Percentiles rank a stretch among this genome's conserved stretches.
These are phyloP conservation scores for Moesziomyces aphidis DNA, from an alignment of 1,284 basidiomycete species.

Conservation along the genomic window DNA sequence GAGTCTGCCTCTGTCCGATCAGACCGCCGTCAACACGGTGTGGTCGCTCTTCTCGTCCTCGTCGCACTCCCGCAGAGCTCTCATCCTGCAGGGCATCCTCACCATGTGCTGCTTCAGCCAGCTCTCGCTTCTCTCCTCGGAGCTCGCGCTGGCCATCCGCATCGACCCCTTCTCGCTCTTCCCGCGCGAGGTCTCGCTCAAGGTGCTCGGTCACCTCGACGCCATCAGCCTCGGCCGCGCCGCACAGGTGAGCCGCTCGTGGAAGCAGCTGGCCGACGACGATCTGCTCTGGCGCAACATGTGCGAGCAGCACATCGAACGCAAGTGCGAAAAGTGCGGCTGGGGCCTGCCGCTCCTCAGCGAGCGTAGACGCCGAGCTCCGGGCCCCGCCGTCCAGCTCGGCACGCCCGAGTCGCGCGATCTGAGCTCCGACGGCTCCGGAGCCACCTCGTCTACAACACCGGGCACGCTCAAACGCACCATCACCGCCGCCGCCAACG, in stretches of 20 bases:
- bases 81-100: slow-evolving; percentile 95
- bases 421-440: slow-evolving; percentile 58
- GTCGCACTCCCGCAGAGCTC: slow-evolving; percentile 85
- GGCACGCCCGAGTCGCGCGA: slow-evolving; percentile 52
- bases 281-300: slow-evolving; percentile 95
- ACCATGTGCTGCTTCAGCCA: slow-evolving; percentile 99
- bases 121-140: slow-evolving; percentile 94
- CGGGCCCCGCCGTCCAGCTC: slow-evolving; percentile 46
- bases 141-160: slow-evolving; percentile 89
- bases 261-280: slow-evolving; percentile 93
- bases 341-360: slow-evolving; percentile 91
- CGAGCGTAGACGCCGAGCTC: slow-evolving; percentile 75
- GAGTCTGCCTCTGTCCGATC: slow-evolving; percentile 86
- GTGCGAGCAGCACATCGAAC: slow-evolving; percentile 98
- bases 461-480: slow-evolving; percentile 60
- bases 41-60: slow-evolving; percentile 98
- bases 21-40: slow-evolving; percentile 88
- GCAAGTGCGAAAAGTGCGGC: slow-evolving; percentile 96
- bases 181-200: slow-evolving; percentile 89
- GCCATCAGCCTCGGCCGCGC: slow-evolving; percentile 94
- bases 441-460: slow-evolving; percentile 20
- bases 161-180: slow-evolving; percentile 89
- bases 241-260: slow-evolving; percentile 88
- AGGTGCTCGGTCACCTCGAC: slow-evolving; percentile 90
- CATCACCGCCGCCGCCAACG: slow-evolving; percentile 66